Percentiles rank a stretch among this genome's conserved stretches.
Conservation (phyloP, 345 rosid genomes). For the Rhizophora apiculata region DNA sequence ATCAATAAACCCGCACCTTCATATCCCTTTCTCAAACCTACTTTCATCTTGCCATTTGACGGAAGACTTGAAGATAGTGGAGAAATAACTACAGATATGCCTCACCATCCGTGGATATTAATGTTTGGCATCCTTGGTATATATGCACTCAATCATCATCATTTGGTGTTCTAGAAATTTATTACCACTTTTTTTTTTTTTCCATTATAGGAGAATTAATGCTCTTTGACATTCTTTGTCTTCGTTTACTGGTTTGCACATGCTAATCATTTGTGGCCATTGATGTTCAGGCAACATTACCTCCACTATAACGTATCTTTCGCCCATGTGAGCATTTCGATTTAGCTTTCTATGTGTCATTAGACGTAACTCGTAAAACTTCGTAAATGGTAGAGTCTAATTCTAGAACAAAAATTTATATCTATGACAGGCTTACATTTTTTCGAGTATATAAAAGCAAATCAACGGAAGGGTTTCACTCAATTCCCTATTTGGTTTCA, state of each 20-base stretch:
- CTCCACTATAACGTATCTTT: slow-evolving; percentile 54
- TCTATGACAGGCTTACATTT: slow-evolving; percentile 63
- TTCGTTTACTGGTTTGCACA: not conserved
- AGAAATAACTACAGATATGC: too few relatives aligned
- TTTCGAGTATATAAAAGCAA: slow-evolving; percentile 51
- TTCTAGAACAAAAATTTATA: not conserved
- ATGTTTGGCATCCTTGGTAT: slow-evolving; percentile 69
- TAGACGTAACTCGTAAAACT: too few relatives aligned
- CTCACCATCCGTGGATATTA: slow-evolving; percentile 42
- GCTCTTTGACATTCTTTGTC: not conserved
- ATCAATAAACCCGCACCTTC: too few relatives aligned
- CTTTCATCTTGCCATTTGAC: too few relatives aligned
- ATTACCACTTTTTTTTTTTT: not conserved
- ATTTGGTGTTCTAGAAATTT: too few relatives aligned
- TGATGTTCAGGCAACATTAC: slow-evolving; percentile 52
- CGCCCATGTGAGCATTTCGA: slow-evolving; percentile 57
- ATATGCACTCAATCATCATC: not conserved
- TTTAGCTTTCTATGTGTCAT: not conserved
- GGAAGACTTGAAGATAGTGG: too few relatives aligned
- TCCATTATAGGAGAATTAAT: too few relatives aligned
- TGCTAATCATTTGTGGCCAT: too few relatives aligned
- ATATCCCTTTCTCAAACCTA: too few relatives aligned
- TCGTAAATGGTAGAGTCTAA: too few relatives aligned
- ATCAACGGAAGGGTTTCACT: slow-evolving; percentile 66
- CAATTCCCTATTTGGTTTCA: slow-evolving; percentile 63